A percentile compares a stretch with the other conserved stretches of the same genome.
phyloP scores from a whole-genome alignment of 495 filamentous ascomycete species.

The Neurospora pannonica region DNA sequence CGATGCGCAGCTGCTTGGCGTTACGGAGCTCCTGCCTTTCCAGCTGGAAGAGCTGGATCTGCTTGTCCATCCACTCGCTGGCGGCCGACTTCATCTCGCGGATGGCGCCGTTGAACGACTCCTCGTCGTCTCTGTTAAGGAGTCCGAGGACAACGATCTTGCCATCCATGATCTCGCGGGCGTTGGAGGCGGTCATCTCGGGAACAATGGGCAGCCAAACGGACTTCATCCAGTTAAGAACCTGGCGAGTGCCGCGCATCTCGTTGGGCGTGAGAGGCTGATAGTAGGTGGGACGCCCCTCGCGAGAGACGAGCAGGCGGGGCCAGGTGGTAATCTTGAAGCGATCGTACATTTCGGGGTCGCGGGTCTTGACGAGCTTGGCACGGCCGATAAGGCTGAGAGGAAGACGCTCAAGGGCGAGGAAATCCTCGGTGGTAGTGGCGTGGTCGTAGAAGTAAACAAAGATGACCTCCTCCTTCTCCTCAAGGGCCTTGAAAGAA shows the following conservation, averaged over 20 bases:
- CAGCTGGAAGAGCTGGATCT: slow-evolving; percentile 75
- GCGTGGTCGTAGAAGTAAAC: slow-evolving; percentile 96
- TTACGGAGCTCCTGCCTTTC: slow-evolving; percentile 89
- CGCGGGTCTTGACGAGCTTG: slow-evolving; percentile 80
- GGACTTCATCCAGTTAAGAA: slow-evolving; percentile 87
- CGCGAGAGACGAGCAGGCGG: slow-evolving; percentile 76
- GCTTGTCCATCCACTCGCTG: slow-evolving; percentile 95
- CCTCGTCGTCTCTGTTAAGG: slow-evolving; percentile 65
- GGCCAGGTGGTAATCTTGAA: slow-evolving; percentile 97
- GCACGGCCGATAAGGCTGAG: slow-evolving; percentile 84
- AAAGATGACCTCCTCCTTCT: slow-evolving; percentile 92
- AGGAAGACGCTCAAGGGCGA: slow-evolving; percentile 74
- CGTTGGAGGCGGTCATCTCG: slow-evolving; percentile 84
- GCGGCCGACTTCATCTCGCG: slow-evolving; percentile 93
- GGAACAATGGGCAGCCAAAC: slow-evolving; percentile 98
- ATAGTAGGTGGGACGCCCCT: slow-evolving; percentile 83
- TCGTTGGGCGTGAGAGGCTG: slow-evolving; percentile 71
- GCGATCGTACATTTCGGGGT: slow-evolving; percentile 56
- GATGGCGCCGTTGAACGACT: slow-evolving; percentile 68
- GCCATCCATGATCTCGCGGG: slow-evolving; percentile 87
- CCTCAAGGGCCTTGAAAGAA: slow-evolving; percentile 73
- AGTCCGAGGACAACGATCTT: slow-evolving; percentile 89
- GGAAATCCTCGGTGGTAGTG: slow-evolving; percentile 84
- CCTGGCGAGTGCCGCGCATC: slow-evolving; percentile 74
- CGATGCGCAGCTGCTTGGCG: slow-evolving; percentile 87